Evolutionary conservation across 2,329 filamentous ascomycete species (phyloP).

Genomic region (Venturia effusa): DNA sequence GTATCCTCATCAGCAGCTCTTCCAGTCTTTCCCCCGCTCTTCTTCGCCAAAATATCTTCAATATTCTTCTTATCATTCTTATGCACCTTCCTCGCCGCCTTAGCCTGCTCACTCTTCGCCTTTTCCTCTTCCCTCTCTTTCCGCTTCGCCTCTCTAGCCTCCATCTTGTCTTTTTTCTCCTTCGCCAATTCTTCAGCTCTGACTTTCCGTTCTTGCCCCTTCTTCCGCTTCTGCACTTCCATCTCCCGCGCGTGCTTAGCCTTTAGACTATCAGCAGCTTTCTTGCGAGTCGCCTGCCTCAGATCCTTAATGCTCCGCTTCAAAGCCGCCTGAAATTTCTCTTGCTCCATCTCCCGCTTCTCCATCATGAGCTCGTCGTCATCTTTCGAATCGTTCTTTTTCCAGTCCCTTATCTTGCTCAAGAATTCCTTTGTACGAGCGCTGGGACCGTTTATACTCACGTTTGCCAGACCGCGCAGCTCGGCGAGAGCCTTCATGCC

Average conservation of each 20-base stretch:
- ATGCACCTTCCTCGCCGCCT: background rate
- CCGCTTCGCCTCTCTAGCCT: background rate
- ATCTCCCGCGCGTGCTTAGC: background rate
- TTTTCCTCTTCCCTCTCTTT: background rate
- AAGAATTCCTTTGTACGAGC: background rate
- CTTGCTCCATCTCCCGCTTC: background rate
- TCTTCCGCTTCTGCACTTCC: background rate
- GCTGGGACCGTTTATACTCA: background rate
- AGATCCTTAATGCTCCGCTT: background rate
- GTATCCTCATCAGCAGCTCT: background rate
- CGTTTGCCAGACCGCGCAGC: background rate
- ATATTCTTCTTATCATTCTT: background rate
- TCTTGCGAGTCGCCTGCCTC: background rate
- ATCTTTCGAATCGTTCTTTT: background rate
- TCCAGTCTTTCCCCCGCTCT: background rate
- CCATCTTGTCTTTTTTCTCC: background rate
- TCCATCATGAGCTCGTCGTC: background rate
- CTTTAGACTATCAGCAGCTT: background rate
- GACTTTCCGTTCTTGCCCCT: background rate
- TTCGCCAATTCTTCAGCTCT: background rate
- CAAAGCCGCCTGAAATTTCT: background rate
- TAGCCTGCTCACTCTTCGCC: background rate
- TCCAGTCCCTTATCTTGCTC: background rate
- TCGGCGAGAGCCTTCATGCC: constrained; percentile 2
- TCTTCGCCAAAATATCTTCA: background rate